phyloP scores from a whole-genome alignment of 345 rosid genomes.

The Gossypium anomalum region DNA sequence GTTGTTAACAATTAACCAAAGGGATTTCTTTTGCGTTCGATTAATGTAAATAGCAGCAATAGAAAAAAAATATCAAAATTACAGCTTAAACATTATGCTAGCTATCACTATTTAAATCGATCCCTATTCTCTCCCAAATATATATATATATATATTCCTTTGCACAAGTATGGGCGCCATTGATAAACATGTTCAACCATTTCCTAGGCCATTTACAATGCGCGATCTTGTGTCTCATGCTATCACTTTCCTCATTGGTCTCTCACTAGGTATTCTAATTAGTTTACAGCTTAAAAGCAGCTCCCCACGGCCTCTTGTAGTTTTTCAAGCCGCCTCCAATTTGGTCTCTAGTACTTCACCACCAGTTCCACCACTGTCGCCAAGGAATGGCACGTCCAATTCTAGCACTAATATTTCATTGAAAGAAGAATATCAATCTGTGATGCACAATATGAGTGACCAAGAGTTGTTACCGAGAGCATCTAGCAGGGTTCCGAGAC shows the following conservation, averaged over 20 bases:
- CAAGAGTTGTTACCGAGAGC: constrained; percentile 51
- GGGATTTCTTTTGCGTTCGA: background rate
- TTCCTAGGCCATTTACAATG: constrained; percentile 15
- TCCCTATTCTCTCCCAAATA: background rate
- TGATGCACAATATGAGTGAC: constrained; percentile 56
- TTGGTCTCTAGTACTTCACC: background rate
- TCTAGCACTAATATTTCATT: background rate
- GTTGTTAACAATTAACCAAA: background rate
- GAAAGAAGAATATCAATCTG: constrained; percentile 2
- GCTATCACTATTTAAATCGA: background rate
- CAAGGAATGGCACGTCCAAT: constrained; percentile 1
- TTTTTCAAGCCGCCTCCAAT: background rate
- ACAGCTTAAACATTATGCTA: background rate
- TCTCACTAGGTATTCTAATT: constrained; percentile 37
- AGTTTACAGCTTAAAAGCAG: constrained; percentile 30
- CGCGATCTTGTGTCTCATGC: constrained; percentile 14
- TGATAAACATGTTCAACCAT: constrained; percentile 18
- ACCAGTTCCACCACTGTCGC: background rate
- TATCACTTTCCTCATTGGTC: constrained; percentile 34
- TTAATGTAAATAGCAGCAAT: no score
- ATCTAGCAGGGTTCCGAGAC: constrained; percentile 21
- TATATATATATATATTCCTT: background rate
- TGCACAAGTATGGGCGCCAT: constrained; percentile 22
- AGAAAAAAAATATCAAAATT: no score
- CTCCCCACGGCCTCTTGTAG: constrained; percentile 4